A percentile compares a stretch with the other conserved stretches of the same genome.
These are phyloP conservation scores for Neodidymelliopsis sp. DNA, from an alignment of 2,329 filamentous ascomycete species.

Conservation along the genomic window DNA sequence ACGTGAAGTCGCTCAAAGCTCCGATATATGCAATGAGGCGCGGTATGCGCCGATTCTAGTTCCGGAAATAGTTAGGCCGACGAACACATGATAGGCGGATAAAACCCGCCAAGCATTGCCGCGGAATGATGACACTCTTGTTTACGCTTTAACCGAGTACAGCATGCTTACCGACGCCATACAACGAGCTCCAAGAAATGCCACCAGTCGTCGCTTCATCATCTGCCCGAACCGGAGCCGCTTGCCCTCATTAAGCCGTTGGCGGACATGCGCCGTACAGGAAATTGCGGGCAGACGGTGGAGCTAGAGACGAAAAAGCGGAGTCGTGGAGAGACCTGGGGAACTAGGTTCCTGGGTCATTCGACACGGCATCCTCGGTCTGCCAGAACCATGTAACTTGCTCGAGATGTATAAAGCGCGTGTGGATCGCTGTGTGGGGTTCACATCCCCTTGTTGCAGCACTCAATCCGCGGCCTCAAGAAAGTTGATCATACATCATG, in stretches of 20 bases:
- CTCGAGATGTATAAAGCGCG: slow-evolving; percentile 12
- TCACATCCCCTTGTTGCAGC: slow-evolving; percentile 19
- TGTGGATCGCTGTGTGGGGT: slow-evolving; percentile 14
- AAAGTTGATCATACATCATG: slow-evolving; percentile 50
- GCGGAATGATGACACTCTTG: slow-evolving; percentile 5
- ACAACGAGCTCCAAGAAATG: slow-evolving; percentile 4
- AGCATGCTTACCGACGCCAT: slow-evolving; percentile 10
- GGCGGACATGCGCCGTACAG: slow-evolving; percentile 5
- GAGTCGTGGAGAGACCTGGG: slow-evolving; percentile 28
- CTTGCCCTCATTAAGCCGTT: slow-evolving; percentile 5
- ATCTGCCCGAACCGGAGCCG: slow-evolving; percentile 3
- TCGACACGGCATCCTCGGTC: slow-evolving; percentile 10
- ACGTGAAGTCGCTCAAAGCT: slow-evolving; percentile 20
- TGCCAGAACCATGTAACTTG: slow-evolving; percentile 5
- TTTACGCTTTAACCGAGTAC: slow-evolving; percentile 5
- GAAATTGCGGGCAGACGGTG: slow-evolving; percentile 6
- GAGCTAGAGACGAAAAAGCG: slow-evolving; percentile 9
- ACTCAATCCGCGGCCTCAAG: slow-evolving; percentile 12
- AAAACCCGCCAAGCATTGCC: slow-evolving; percentile 7
- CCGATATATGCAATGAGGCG: slow-evolving; percentile 11
- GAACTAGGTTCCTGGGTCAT: slow-evolving; percentile 10
- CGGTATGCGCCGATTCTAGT: slow-evolving; percentile 11
- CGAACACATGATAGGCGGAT: slow-evolving; percentile 10
- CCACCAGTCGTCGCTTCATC: slow-evolving; percentile 18
- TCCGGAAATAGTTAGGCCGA: neutral